phyloP scores from a whole-genome alignment of 345 rosid species.

The Lumnitzera littorea region DNA sequence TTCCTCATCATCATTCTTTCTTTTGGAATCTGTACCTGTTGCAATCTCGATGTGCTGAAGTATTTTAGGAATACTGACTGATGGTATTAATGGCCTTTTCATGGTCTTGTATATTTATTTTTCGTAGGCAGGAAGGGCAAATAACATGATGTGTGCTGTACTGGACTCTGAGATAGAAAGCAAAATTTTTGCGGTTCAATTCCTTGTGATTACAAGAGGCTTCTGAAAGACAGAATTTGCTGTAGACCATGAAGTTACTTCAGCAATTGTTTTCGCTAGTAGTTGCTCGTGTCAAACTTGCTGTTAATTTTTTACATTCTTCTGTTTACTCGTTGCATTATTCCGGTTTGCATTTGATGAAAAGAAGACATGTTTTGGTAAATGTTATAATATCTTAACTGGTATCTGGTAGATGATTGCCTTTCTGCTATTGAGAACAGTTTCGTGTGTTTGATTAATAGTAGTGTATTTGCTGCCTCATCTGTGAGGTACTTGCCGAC shows the following conservation, averaged over 20 bases:
- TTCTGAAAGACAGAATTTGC: not conserved
- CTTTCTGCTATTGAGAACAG: no score
- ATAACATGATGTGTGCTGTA: constrained; percentile 20
- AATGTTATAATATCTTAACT: no score
- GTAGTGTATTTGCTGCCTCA: no score
- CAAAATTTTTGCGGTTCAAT: constrained; percentile 2
- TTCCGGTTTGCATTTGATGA: no score
- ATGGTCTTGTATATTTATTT: constrained; percentile 23
- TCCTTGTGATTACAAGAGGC: not conserved
- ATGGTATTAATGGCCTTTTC: constrained; percentile 19
- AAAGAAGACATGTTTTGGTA: no score
- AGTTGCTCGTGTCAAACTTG: no score
- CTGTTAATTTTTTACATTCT: no score
- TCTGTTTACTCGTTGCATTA: no score
- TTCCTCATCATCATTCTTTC: constrained; percentile 29
- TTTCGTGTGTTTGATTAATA: no score
- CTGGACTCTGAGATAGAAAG: constrained; percentile 10
- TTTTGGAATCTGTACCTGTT: constrained; percentile 28
- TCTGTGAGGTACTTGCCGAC: no score
- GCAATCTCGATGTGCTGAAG: constrained; percentile 25
- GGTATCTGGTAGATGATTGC: no score
- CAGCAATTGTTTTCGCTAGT: no score
- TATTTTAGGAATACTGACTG: constrained; percentile 15
- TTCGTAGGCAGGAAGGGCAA: constrained; percentile 18
- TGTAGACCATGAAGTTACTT: not conserved